Evolutionary conservation across 192 early-diverging fungal species (phyloP).

Genomic region (Rhizoclosmatium sp.): DNA sequence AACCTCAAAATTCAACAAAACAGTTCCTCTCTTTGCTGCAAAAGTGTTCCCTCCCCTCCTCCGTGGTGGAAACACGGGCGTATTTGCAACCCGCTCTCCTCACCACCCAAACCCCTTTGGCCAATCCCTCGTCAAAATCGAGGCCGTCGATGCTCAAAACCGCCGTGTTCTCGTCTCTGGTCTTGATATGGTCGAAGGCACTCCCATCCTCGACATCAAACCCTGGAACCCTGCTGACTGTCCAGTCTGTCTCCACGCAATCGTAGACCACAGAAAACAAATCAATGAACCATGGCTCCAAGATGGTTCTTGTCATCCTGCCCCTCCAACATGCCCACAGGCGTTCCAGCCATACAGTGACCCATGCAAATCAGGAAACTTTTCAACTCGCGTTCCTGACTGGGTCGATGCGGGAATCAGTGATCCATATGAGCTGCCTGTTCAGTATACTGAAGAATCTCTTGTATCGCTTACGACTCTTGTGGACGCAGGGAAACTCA

Average conservation of each 20-base stretch:
- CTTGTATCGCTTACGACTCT: background rate
- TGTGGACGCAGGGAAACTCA: constrained; percentile 25
- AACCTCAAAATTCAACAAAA: constrained; percentile 41
- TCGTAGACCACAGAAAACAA: constrained; percentile 26
- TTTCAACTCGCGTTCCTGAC: constrained; percentile 35
- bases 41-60: constrained; percentile 47
- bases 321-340: background rate
- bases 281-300: constrained; percentile 32
- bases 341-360: background rate
- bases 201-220: constrained; percentile 49
- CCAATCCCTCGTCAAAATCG: constrained; percentile 44
- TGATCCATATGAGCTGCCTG: constrained; percentile 43
- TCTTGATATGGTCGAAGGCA: constrained; percentile 42
- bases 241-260: constrained; percentile 35
- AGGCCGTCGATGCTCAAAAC: constrained; percentile 30
- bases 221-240: constrained; percentile 53
- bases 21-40: constrained; percentile 47
- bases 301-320: background rate
- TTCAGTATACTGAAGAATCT: constrained; percentile 12
- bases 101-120: constrained; percentile 52
- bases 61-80: constrained; percentile 38
- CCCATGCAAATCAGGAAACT: constrained; percentile 23
- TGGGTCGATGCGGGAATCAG: constrained; percentile 45
- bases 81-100: constrained; percentile 36
- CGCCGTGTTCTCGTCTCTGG: constrained; percentile 36